Evolutionary conservation across 1,284 basidiomycete genomes (phyloP).

Genomic region (Porphyrellus sp.): DNA sequence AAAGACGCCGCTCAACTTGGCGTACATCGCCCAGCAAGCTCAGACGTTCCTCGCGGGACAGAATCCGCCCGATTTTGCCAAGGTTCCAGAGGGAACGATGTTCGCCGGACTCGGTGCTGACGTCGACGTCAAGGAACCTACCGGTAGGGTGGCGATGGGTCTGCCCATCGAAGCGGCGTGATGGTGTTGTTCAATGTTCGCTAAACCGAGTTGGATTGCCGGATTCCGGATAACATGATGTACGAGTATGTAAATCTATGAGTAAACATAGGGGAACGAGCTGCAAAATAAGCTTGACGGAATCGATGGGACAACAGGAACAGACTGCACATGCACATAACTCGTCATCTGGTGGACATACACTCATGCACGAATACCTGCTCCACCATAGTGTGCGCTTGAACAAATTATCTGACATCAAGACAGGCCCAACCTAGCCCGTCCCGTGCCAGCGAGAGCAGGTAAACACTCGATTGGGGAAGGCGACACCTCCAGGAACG

Average conservation of each 20-base stretch:
- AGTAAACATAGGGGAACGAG: too few species aligned
- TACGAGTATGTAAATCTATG: too few species aligned
- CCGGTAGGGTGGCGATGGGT: slow-evolving; percentile 32
- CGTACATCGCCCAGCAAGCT: slow-evolving; percentile 63
- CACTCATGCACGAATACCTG: too few species aligned
- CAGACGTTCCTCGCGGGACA: slow-evolving; percentile 56
- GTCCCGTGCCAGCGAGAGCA: neutral
- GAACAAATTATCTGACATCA: neutral
- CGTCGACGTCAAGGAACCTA: slow-evolving; percentile 22
- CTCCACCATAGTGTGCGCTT: too few species aligned
- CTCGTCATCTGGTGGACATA: too few species aligned
- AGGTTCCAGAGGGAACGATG: slow-evolving; percentile 36
- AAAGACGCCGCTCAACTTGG: slow-evolving; percentile 58
- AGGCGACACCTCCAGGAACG: slow-evolving; percentile 15
- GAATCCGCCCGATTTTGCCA: slow-evolving; percentile 74
- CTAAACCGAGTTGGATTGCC: too few species aligned
- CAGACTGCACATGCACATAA: too few species aligned
- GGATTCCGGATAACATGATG: too few species aligned
- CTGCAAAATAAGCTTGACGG: too few species aligned
- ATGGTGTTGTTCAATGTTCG: neutral
- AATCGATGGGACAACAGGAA: too few species aligned
- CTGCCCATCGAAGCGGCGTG: slow-evolving; percentile 25
- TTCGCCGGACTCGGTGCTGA: slow-evolving; percentile 27
- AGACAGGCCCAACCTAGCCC: neutral
- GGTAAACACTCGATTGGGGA: slow-evolving; percentile 19